Conservation (phyloP, 495 filamentous ascomycete genomes). For the Xylaria cubensis region DNA sequence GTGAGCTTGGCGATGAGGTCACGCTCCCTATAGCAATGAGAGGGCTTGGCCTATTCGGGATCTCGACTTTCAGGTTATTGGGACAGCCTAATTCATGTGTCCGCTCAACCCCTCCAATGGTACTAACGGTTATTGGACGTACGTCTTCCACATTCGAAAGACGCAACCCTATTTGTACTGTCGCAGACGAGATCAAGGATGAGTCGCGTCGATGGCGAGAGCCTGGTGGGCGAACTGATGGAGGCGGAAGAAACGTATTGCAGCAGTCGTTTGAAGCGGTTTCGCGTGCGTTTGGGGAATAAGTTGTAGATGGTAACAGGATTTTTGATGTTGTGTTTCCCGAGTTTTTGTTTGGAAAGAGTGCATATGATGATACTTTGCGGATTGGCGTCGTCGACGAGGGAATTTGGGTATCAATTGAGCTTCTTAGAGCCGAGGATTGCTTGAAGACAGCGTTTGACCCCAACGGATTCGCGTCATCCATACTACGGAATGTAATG, state of each 20-base stretch:
- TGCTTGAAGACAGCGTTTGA: constrained; percentile 43
- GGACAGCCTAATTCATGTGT: constrained; percentile 47
- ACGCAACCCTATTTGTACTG: constrained; percentile 57
- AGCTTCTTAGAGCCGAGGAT: constrained; percentile 35
- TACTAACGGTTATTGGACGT: constrained; percentile 36
- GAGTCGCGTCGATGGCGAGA: constrained; percentile 51
- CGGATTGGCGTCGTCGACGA: constrained; percentile 37
- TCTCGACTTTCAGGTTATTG: constrained; percentile 30
- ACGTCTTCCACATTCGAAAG: constrained; percentile 55
- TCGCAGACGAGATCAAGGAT: constrained; percentile 53
- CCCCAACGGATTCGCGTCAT: constrained; percentile 40
- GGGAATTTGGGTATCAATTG: constrained; percentile 41
- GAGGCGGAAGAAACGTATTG: constrained; percentile 49
- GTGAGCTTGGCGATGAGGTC: constrained; percentile 23
- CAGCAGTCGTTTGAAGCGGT: constrained; percentile 26
- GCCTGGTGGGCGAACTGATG: constrained; percentile 43
- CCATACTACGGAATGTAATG: constrained; percentile 27
- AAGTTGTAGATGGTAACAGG: constrained; percentile 51
- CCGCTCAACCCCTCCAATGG: constrained; percentile 33
- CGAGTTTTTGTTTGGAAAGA: constrained; percentile 45
- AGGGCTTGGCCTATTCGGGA: constrained; percentile 39
- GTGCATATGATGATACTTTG: constrained; percentile 47
- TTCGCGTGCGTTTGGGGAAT: constrained; percentile 42
- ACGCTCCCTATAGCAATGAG: constrained; percentile 28
- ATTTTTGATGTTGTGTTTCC: constrained; percentile 42